These are phyloP conservation scores for Kockiozyma suomiensis DNA, from an alignment of 805 yeast genomes.

Conservation along the genomic window DNA sequence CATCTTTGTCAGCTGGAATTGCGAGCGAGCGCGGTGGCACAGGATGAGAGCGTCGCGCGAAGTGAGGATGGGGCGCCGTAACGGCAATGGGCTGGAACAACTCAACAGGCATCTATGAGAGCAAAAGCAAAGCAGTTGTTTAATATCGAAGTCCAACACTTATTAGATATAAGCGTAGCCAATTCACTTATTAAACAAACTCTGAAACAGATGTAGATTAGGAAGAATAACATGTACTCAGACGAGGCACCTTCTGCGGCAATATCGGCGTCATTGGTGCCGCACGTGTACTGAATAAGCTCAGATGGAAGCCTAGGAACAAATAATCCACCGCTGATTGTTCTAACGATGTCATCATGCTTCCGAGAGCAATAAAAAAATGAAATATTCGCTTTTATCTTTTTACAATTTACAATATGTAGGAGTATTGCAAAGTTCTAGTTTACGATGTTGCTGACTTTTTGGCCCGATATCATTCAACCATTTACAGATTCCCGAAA, in stretches of 20 bases:
- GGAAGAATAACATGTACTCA: not conserved
- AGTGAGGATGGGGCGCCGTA: conserved; percentile 29
- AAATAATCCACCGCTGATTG: not conserved
- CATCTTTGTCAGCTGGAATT: conserved; percentile 9
- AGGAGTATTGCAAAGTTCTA: no score
- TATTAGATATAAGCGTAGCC: no score
- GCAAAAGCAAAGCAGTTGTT: no score
- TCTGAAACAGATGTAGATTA: not conserved
- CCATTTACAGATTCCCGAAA: no score
- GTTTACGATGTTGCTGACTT: no score
- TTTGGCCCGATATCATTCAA: no score
- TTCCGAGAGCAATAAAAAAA: no score
- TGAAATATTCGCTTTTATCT: no score
- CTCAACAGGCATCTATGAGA: conserved; percentile 24
- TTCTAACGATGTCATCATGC: no score
- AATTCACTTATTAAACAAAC: no score
- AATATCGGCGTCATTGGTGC: not conserved
- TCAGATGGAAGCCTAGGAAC: not conserved
- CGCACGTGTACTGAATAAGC: not conserved
- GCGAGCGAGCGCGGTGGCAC: conserved; percentile 19
- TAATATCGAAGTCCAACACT: no score
- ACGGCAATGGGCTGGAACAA: conserved; percentile 29
- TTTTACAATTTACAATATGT: no score
- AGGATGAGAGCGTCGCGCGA: conserved; percentile 26
- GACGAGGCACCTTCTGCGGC: not conserved